Evolutionary conservation across 768 basidiomycete genomes (phyloP).

Genomic region (Mycena belliarum): DNA sequence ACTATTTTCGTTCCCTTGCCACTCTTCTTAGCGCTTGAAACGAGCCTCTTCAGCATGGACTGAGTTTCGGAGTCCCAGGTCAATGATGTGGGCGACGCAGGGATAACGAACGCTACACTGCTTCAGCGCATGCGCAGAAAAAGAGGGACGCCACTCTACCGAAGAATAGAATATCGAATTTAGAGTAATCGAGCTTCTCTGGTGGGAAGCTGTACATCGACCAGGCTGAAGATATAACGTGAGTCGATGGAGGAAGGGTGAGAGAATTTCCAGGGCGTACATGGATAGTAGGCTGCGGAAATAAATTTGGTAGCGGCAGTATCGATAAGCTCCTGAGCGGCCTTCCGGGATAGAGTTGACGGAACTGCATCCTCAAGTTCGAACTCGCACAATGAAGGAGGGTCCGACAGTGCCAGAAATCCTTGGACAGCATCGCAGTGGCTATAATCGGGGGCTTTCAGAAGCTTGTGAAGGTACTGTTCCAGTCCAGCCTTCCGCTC

Average conservation of each 20-base stretch:
- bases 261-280: not conserved
- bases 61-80: slow-evolving; percentile 42
- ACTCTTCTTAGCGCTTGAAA: slow-evolving; percentile 45
- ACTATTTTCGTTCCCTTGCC: slow-evolving; percentile 39
- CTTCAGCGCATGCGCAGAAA: not conserved
- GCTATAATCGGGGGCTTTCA: slow-evolving; percentile 31
- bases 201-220: slow-evolving; percentile 16
- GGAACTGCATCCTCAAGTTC: slow-evolving; percentile 43
- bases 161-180: slow-evolving; percentile 54
- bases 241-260: not conserved
- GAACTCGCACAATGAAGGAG: slow-evolving; percentile 12
- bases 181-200: slow-evolving; percentile 46
- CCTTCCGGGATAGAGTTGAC: slow-evolving; percentile 15
- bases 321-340: slow-evolving; percentile 10
- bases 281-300: slow-evolving; percentile 35
- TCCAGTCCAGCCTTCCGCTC: slow-evolving; percentile 46
- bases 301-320: slow-evolving; percentile 18
- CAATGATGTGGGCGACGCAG: slow-evolving; percentile 45
- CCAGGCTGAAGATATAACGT: slow-evolving; percentile 38
- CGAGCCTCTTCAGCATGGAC: slow-evolving; percentile 45
- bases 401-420: slow-evolving; percentile 32
- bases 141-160: slow-evolving; percentile 1
- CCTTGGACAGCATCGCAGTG: slow-evolving; percentile 29
- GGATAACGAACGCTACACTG: slow-evolving; percentile 49
- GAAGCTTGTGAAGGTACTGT: slow-evolving; percentile 38